Evolutionary conservation across 208 protist genomes (phyloP).

Genomic region (Leishmania tarentolae): DNA sequence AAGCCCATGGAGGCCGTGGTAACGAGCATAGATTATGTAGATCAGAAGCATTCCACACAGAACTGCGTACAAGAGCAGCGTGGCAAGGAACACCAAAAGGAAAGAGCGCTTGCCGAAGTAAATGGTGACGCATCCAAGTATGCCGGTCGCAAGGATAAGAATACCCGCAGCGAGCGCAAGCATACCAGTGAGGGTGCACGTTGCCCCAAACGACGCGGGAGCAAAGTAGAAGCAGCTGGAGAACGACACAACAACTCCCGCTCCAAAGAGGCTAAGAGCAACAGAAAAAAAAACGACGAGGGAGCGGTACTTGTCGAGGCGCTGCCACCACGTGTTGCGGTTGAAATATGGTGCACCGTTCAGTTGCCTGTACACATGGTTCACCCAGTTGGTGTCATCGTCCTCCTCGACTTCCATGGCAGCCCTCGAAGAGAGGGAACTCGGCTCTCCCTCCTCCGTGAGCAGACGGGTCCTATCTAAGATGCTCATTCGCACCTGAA

Average conservation of each 20-base stretch:
- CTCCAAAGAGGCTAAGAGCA: constrained; percentile 10
- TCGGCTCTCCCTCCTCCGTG: constrained; percentile 5
- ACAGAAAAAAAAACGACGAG: constrained; percentile 7
- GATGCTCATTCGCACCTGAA: constrained; percentile 17
- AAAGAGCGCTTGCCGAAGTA: constrained; percentile 9
- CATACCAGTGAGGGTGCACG: not conserved
- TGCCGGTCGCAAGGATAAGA: constrained; percentile 18
- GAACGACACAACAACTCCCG: constrained; percentile 11
- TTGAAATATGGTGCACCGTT: constrained; percentile 21
- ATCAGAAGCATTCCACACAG: constrained; percentile 20
- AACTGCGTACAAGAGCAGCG: constrained; percentile 24
- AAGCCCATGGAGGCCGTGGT: constrained; percentile 12
- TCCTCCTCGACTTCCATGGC: constrained; percentile 28
- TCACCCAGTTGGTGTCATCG: constrained; percentile 54
- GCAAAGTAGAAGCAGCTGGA: constrained; percentile 14
- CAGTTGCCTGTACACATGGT: constrained; percentile 37
- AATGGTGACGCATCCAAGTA: constrained; percentile 14
- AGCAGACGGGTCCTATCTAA: constrained; percentile 17
- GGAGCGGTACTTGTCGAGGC: constrained; percentile 23
- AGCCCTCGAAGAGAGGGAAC: not conserved
- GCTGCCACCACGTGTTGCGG: constrained; percentile 12
- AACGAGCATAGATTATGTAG: constrained; percentile 2
- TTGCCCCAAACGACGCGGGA: constrained; percentile 1
- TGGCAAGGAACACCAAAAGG: constrained; percentile 6
- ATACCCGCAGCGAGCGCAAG: constrained; percentile 8